Base-by-base conservation (phyloP, 805 yeast species). In the Naumovozyma baii region DNA sequence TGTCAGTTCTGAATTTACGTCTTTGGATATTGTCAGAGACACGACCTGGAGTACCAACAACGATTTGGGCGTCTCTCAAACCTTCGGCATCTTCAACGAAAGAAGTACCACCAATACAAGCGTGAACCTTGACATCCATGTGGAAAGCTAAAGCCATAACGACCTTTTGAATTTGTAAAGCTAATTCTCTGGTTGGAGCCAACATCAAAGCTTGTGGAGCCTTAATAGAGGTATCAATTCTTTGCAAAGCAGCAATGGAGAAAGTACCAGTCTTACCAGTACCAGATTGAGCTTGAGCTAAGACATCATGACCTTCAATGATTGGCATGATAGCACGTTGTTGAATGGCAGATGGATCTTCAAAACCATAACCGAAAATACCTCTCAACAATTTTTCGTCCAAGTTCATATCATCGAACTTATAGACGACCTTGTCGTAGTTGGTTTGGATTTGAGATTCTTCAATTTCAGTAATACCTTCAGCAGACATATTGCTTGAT, bases 191-290 rank as follows among this genome's bases (percentile, higher is more conserved):
- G 52, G 98, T 90, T 57, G 98, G 97, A 41, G 96, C 90, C 52
- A 90, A 74, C 52, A 92, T 86, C 61, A 92, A 74, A 46, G 96
- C 97, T 74, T 87, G 96, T 49, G 94, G 79, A 46, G 80, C 74
- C 63, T 78, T 74, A 60, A 73, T 69, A 50, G 70, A 69, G 54
- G 79, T 73, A 63, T 88, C 95, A 45, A 87, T 74, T 66, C 74
- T 74, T 66, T 77, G 81, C 57, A 78, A 72, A 57, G 80, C 78
- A 53, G 81, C 81, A 50, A 90, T 86, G 48, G 96, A 75, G 72
- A 92, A 92, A 36, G 98, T 92, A 49, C 97, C 98, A 20, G 98
- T 92, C 70, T 92, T 92, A 68, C 98, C 98, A 37, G 98, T 92
- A 67, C 98, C 98, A 29, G 96, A 86, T 69, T 92, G 98, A 43